Conservation (phyloP, 2,329 filamentous ascomycete species). For the Apiospora marii region DNA sequence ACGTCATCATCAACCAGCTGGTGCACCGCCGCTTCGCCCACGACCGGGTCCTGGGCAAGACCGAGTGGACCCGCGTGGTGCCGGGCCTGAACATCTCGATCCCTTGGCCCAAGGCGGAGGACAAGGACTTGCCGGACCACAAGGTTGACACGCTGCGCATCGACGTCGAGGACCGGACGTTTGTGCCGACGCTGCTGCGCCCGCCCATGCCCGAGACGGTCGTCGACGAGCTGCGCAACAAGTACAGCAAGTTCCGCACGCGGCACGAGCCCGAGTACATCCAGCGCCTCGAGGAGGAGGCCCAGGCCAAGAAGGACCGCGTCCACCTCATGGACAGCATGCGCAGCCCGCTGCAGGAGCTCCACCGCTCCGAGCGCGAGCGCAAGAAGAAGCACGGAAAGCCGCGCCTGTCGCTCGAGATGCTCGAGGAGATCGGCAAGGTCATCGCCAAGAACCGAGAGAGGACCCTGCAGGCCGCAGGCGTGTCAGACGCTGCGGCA, state of each 20-base stretch:
- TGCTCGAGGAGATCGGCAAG: constrained; percentile 69
- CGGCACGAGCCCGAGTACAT: constrained; percentile 81
- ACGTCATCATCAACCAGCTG: constrained; percentile 80
- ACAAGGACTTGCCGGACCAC: constrained; percentile 60
- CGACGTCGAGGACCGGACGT: constrained; percentile 77
- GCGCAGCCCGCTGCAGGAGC: constrained; percentile 65
- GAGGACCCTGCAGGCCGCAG: constrained; percentile 47
- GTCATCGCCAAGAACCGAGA: constrained; percentile 65
- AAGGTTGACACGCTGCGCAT: constrained; percentile 77
- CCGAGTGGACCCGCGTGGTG: constrained; percentile 66
- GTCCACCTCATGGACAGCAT: constrained; percentile 47
- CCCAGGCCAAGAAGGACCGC: constrained; percentile 53
- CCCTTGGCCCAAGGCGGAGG: constrained; percentile 73
- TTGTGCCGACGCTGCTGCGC: constrained; percentile 77
- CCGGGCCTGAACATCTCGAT: constrained; percentile 76
- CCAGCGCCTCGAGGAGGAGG: constrained; percentile 67
- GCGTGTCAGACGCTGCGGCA: constrained; percentile 42
- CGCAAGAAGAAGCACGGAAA: constrained; percentile 60
- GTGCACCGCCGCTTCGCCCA: constrained; percentile 58
- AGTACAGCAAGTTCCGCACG: constrained; percentile 82
- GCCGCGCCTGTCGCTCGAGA: constrained; percentile 63
- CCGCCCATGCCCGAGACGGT: constrained; percentile 82
- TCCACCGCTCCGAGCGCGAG: constrained; percentile 62
- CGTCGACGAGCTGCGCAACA: constrained; percentile 85
- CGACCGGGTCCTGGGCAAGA: constrained; percentile 58